These are phyloP conservation scores for Aristolochia californica DNA, from an alignment of 164 flowering plant species.

Conservation along the genomic window DNA sequence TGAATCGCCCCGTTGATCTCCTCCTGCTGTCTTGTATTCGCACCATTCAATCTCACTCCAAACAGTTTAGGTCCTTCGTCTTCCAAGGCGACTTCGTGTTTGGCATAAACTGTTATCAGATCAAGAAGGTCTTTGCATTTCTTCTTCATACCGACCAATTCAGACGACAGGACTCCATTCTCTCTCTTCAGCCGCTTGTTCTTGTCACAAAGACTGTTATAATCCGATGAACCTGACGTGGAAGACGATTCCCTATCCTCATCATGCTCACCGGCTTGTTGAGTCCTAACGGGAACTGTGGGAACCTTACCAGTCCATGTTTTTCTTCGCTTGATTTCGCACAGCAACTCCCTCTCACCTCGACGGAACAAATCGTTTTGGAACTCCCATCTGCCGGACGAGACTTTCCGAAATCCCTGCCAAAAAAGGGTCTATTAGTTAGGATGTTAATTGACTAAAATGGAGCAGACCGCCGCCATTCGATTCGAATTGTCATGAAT, in stretches of 20 bases:
- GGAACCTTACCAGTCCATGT: slow-evolving; percentile 38
- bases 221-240: slow-evolving; percentile 36
- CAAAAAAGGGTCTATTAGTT: too few relatives aligned
- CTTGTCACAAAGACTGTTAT: slow-evolving; percentile 40
- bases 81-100: slow-evolving; percentile 5
- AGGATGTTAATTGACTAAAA: too few relatives aligned
- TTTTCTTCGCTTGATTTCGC: slow-evolving; percentile 50
- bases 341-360: slow-evolving; percentile 39
- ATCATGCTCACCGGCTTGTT: slow-evolving; percentile 15
- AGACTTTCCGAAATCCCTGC: slow-evolving; percentile 59
- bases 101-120: slow-evolving; percentile 28
- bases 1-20: slow-evolving; percentile 18
- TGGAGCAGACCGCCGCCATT: too few relatives aligned
- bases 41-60: slow-evolving; percentile 45
- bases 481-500: too few relatives aligned
- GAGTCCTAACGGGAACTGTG: slow-evolving; percentile 1
- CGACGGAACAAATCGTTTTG: slow-evolving; percentile 58
- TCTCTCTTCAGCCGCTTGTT: slow-evolving; percentile 56
- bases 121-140: slow-evolving; percentile 61
- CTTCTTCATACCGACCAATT: slow-evolving; percentile 43
- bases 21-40: slow-evolving; percentile 23
- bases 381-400: slow-evolving; percentile 75
- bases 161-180: slow-evolving; percentile 36
- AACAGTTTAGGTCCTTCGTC: slow-evolving; percentile 42
- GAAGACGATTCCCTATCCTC: slow-evolving; percentile 54